Evolutionary conservation across 768 basidiomycete species (phyloP).

Genomic region (Cubamyces lactineus): DNA sequence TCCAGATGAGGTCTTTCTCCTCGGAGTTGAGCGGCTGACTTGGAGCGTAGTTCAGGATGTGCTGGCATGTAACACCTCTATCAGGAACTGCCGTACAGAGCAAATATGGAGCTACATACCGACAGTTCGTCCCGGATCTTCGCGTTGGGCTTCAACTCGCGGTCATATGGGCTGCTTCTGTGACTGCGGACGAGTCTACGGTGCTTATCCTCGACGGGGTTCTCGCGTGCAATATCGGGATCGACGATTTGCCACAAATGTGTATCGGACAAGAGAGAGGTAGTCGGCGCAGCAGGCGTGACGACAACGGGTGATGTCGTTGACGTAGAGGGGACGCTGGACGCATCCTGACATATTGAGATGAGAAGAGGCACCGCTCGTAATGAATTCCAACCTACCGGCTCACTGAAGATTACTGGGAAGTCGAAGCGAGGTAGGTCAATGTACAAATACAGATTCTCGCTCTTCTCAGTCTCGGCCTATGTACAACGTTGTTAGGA

Average conservation of each 20-base stretch:
- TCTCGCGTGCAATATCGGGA: slow-evolving; percentile 89
- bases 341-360: slow-evolving; percentile 41
- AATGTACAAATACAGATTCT: slow-evolving; percentile 94
- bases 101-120: slow-evolving; percentile 47
- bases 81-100: not conserved
- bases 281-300: slow-evolving; percentile 46
- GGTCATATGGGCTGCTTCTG: slow-evolving; percentile 90
- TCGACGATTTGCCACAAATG: slow-evolving; percentile 89
- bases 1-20: slow-evolving; percentile 97
- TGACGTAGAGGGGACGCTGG: slow-evolving; percentile 45
- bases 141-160: slow-evolving; percentile 96
- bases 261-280: slow-evolving; percentile 63
- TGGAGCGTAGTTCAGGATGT: slow-evolving; percentile 89
- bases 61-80: slow-evolving; percentile 45
- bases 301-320: slow-evolving; percentile 44
- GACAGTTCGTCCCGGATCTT: slow-evolving; percentile 92
- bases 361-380: not conserved
- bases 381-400: slow-evolving; percentile 47
- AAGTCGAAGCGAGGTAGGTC: slow-evolving; percentile 97
- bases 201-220: slow-evolving; percentile 98
- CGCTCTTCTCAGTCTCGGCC: slow-evolving; percentile 90
- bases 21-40: slow-evolving; percentile 84
- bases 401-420: slow-evolving; percentile 93
- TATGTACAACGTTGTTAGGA: slow-evolving; percentile 35
- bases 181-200: slow-evolving; percentile 93